Conservation (phyloP, 208 protist species). For the Strigomonas oncopelti region DNA sequence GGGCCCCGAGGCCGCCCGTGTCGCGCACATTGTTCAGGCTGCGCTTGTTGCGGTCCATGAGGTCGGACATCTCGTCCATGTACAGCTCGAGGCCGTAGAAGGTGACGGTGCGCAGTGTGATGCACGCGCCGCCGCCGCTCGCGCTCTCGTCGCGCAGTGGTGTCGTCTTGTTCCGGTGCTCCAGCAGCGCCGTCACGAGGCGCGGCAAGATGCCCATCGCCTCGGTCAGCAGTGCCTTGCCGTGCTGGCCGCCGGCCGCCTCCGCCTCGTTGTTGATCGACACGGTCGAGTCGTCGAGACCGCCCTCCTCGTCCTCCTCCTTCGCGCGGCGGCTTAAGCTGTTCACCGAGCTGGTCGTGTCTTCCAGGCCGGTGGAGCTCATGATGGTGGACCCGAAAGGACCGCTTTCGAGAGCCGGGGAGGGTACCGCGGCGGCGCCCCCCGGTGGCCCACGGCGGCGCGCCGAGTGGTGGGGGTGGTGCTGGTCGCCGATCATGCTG, state of each 20-base stretch:
- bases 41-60: constrained; percentile 76
- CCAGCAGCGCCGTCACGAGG: constrained; percentile 70
- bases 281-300: background rate
- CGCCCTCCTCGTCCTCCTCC: background rate
- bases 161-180: constrained; percentile 55
- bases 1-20: constrained; percentile 59
- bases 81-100: constrained; percentile 88
- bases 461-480: constrained; percentile 1
- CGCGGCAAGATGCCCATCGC: constrained; percentile 79
- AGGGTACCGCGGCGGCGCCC: background rate
- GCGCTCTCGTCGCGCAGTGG: constrained; percentile 23
- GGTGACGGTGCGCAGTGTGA: constrained; percentile 63
- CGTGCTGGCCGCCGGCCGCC: constrained; percentile 9
- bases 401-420: background rate
- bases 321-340: background rate
- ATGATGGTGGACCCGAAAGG: background rate
- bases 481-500: constrained; percentile 81
- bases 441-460: background rate
- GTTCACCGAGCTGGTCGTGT: background rate
- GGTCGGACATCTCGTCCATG: constrained; percentile 77
- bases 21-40: constrained; percentile 53
- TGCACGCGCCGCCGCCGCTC: constrained; percentile 5
- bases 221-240: constrained; percentile 5
- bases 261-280: constrained; percentile 1
- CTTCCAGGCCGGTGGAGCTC: background rate